Evolutionary conservation across 768 basidiomycete species (phyloP).

Genomic region (Podaxis rugospora): DNA sequence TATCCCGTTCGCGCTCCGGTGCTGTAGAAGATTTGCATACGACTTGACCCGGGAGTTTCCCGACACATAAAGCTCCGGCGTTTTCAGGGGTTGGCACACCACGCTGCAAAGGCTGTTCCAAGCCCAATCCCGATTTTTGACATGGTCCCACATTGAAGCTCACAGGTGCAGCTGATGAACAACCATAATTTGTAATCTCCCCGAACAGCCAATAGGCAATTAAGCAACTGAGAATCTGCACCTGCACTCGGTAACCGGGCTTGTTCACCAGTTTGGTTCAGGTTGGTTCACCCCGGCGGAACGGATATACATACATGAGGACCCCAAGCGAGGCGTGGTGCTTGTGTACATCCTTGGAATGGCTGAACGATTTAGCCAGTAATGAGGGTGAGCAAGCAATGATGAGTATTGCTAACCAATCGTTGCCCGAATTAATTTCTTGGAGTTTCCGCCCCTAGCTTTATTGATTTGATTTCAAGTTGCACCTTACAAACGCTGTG

Average conservation of each 20-base stretch:
- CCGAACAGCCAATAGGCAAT: background rate
- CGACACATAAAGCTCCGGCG: background rate
- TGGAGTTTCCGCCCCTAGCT: too few species aligned
- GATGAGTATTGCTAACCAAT: too few species aligned
- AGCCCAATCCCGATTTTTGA: background rate
- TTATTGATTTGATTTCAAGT: too few species aligned
- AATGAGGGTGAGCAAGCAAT: background rate
- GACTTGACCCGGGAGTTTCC: background rate
- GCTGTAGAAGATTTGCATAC: slow-evolving; percentile 1
- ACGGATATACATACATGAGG: background rate
- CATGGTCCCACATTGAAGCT: background rate
- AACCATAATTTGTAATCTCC: slow-evolving; percentile 1
- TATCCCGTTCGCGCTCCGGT: background rate
- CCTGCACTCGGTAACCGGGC: background rate
- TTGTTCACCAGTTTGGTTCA: background rate
- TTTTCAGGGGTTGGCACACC: background rate
- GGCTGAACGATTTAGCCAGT: background rate
- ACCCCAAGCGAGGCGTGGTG: background rate
- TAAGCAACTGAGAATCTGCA: background rate
- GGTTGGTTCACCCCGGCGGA: background rate
- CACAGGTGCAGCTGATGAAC: background rate
- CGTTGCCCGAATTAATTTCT: too few species aligned
- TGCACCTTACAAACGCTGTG: too few species aligned
- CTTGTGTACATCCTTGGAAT: background rate
- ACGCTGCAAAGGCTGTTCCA: background rate